phyloP scores from a whole-genome alignment of 345 rosid genomes.

The Populus deltoides region DNA sequence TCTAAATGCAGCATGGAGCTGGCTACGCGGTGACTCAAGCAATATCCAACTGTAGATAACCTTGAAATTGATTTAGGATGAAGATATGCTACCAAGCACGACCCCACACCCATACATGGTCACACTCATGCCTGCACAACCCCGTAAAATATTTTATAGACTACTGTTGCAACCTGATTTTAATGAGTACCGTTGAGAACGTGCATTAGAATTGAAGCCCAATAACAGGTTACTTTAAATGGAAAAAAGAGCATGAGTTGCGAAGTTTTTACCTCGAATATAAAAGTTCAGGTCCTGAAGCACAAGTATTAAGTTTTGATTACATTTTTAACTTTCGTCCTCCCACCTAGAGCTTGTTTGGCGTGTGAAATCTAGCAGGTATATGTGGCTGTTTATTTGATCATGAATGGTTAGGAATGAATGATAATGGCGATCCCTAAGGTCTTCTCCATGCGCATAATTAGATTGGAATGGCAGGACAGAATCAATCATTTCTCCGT shows the following conservation, averaged over 20 bases:
- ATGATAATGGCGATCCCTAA: neutral
- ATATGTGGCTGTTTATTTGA: neutral
- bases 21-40: neutral
- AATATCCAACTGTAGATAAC: neutral
- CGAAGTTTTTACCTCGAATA: neutral
- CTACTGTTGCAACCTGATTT: slow-evolving; percentile 1
- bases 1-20: neutral
- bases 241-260: neutral
- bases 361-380: neutral
- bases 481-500: neutral
- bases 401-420: neutral
- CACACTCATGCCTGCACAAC: slow-evolving; percentile 4
- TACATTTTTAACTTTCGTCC: neutral
- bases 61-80: slow-evolving; percentile 8
- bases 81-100: slow-evolving; percentile 13
- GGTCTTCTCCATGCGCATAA: neutral
- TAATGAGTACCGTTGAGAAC: neutral
- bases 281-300: neutral
- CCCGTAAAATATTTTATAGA: neutral
- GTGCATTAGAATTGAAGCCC: neutral
- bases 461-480: neutral
- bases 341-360: neutral
- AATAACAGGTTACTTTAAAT: neutral
- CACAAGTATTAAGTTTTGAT: neutral
- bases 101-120: slow-evolving; percentile 1